Evolutionary conservation across 192 early-diverging fungal genomes (phyloP).

Genomic region (Backusella parvicylindrica): DNA sequence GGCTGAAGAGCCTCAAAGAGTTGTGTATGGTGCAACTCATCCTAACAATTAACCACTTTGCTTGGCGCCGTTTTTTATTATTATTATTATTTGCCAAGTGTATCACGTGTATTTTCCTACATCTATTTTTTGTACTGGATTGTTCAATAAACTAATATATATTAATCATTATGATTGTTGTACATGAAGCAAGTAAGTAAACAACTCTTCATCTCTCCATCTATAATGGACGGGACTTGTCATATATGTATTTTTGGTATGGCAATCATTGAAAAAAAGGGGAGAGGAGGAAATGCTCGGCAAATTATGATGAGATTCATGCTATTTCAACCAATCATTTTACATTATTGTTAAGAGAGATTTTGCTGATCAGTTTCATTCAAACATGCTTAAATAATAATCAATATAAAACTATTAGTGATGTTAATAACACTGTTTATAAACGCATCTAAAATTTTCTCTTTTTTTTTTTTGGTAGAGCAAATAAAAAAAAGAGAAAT

Average conservation of each 20-base stretch:
- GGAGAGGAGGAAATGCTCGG: not conserved
- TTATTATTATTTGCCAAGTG: not conserved
- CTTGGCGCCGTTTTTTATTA: not conserved
- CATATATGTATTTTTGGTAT: too few species aligned
- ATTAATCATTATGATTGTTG: not conserved
- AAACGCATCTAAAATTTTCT: not conserved
- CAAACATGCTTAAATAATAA: not conserved
- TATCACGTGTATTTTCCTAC: not conserved
- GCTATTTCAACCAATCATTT: not conserved
- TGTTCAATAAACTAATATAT: not conserved
- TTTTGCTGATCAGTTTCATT: not conserved
- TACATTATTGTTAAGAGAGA: not conserved
- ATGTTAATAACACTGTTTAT: not conserved
- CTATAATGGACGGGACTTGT: too few species aligned
- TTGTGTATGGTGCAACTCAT: conserved; percentile 28
- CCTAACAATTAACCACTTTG: not conserved
- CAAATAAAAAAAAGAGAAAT: not conserved
- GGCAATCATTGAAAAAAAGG: too few species aligned
- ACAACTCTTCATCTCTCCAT: too few species aligned
- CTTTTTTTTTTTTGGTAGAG: too few species aligned
- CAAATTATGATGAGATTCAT: not conserved
- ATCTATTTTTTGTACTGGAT: not conserved
- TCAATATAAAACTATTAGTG: not conserved
- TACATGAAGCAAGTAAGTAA: not conserved
- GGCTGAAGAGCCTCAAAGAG: conserved; percentile 13